Evolutionary conservation across 2,329 filamentous ascomycete species (phyloP).

Genomic region (Metarhizium sp.): DNA sequence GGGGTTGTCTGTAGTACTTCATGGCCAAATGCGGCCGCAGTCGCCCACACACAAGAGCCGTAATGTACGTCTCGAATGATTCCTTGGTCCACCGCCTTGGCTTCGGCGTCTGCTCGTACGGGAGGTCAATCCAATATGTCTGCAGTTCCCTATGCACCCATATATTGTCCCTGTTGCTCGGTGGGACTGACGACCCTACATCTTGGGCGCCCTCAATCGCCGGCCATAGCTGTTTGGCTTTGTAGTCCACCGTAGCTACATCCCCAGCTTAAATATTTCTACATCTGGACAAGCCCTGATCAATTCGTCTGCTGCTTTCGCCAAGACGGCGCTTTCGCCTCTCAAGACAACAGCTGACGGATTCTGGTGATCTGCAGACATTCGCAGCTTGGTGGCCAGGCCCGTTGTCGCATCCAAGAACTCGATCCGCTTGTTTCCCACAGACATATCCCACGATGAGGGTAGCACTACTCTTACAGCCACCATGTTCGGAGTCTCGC

Average conservation of each 20-base stretch:
- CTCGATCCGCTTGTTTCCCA: slow-evolving; percentile 22
- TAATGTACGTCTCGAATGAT: slow-evolving; percentile 33
- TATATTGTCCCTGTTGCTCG: slow-evolving; percentile 16
- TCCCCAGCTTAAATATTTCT: slow-evolving; percentile 26
- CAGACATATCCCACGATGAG: slow-evolving; percentile 22
- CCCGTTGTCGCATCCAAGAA: slow-evolving; percentile 26
- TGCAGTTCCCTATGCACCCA: slow-evolving; percentile 26
- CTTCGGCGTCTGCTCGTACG: slow-evolving; percentile 28
- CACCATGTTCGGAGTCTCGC: slow-evolving; percentile 22
- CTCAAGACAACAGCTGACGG: slow-evolving; percentile 23
- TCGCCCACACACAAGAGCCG: slow-evolving; percentile 28
- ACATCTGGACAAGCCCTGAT: slow-evolving; percentile 19
- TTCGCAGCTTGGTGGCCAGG: slow-evolving; percentile 21
- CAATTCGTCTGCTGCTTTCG: slow-evolving; percentile 25
- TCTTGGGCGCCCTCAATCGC: slow-evolving; percentile 18
- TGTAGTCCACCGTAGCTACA: slow-evolving; percentile 23
- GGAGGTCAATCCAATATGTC: slow-evolving; percentile 19
- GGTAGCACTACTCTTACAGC: slow-evolving; percentile 28
- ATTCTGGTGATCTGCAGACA: slow-evolving; percentile 21
- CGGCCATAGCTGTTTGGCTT: slow-evolving; percentile 26
- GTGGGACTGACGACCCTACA: slow-evolving; percentile 13
- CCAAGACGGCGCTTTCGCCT: slow-evolving; percentile 19
- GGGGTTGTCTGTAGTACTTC: slow-evolving; percentile 24
- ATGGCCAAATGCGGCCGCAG: slow-evolving; percentile 22
- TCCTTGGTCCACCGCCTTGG: slow-evolving; percentile 32